Evolutionary conservation across 1,284 basidiomycete species (phyloP).

Genomic region (Amylostereum areolatum): DNA sequence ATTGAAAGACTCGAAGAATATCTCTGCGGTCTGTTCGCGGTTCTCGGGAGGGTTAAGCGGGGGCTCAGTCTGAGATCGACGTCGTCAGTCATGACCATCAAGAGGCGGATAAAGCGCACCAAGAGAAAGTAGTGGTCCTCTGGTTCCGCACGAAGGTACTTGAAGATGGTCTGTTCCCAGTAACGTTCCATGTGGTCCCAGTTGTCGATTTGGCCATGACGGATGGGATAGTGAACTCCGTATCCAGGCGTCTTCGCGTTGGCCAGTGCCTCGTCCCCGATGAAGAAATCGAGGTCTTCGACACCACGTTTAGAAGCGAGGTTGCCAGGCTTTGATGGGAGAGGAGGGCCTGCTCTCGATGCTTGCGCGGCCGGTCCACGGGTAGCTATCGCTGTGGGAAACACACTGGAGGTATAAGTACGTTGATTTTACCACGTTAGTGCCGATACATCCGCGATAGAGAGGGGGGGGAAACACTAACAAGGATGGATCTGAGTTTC

Average conservation of each 20-base stretch:
- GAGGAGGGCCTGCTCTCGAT: conserved; percentile 59
- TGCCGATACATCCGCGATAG: background rate
- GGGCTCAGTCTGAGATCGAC: conserved; percentile 78
- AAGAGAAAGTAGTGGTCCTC: conserved; percentile 99
- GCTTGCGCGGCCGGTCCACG: conserved; percentile 62
- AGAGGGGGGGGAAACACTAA: conserved; percentile 32
- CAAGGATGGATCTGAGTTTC: conserved; percentile 98
- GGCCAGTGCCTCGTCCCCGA: conserved; percentile 95
- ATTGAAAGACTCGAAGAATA: conserved; percentile 99
- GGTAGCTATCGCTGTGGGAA: conserved; percentile 94
- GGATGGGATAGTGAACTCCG: conserved; percentile 94
- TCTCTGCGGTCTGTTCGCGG: conserved; percentile 98
- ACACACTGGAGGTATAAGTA: conserved; percentile 52
- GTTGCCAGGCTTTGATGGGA: conserved; percentile 85
- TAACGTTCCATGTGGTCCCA: conserved; percentile 99
- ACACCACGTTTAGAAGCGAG: conserved; percentile 96
- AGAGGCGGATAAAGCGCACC: conserved; percentile 40
- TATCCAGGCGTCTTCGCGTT: conserved; percentile 91
- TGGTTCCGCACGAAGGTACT: conserved; percentile 96
- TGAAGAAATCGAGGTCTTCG: conserved; percentile 99
- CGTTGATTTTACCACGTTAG: background rate
- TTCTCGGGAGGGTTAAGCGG: conserved; percentile 99
- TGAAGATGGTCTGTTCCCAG: conserved; percentile 99
- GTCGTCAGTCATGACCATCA: no score
- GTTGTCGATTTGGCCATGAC: conserved; percentile 98